Conservation (phyloP, 441 rosid genomes). For the Mallotus japonicus region DNA sequence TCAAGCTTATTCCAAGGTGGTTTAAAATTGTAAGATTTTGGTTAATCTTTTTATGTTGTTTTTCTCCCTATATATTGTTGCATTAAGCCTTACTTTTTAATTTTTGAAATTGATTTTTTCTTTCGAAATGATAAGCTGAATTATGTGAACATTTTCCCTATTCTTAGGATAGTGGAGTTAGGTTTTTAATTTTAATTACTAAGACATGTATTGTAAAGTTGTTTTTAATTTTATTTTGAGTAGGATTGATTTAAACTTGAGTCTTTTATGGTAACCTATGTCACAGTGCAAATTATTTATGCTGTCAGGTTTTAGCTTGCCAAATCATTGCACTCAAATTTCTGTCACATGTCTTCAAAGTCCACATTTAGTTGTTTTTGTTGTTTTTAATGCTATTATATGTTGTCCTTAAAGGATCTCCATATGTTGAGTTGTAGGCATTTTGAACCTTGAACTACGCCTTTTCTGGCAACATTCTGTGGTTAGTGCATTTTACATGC, state of each 20-base stretch:
- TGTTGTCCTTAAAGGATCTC: neutral
- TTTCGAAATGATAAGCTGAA: too few relatives aligned
- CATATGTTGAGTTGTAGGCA: neutral
- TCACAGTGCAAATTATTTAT: neutral
- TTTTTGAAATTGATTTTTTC: too few relatives aligned
- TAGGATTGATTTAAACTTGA: too few relatives aligned
- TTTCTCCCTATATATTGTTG: too few relatives aligned
- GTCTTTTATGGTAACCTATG: neutral
- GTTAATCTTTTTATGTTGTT: too few relatives aligned
- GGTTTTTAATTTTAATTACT: too few relatives aligned
- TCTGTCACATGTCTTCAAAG: neutral
- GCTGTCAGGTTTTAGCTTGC: too few relatives aligned
- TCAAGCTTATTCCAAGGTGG: constrained; percentile 78
- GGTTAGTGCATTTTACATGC: neutral
- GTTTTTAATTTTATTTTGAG: too few relatives aligned
- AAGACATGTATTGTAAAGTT: too few relatives aligned
- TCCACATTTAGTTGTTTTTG: neutral
- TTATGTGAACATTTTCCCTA: too few relatives aligned
- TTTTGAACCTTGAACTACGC: neutral
- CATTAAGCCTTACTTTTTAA: too few relatives aligned
- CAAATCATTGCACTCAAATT: neutral
- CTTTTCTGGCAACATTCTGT: neutral
- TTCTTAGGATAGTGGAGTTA: too few relatives aligned
- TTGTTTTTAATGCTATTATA: neutral
- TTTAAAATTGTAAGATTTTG: constrained; percentile 63